Evolutionary conservation across 2,329 filamentous ascomycete genomes (phyloP), one percentile per base, ranked within the genome.

Genomic region (Pyrenochaeta sp.): DNA sequence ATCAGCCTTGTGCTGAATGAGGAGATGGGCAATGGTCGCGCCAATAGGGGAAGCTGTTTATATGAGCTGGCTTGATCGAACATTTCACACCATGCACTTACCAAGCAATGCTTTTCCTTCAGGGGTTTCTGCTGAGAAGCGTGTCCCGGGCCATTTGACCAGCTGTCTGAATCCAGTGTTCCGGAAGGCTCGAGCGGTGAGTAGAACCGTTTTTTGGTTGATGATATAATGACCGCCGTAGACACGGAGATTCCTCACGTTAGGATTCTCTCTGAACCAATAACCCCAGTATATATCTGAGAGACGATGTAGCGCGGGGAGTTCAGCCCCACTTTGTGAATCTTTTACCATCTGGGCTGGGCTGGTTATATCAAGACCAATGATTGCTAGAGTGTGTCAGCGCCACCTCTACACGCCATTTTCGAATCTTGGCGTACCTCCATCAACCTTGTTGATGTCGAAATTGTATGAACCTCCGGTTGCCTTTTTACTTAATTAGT

Each of bases 201-300:
- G 35, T 1, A 36, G 20, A 11, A 35, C 26, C 2, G 60, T 63
- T 0, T 51, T 41, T 0, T 43, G 28, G 11, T 65, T 62, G 10
- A 51, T 20, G 10, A 63, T 26, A 2, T 47, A 29, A 6, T 54
- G 13, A 6, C 46, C 52, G 15, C 27, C 48, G 17, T 62, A 62
- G 13, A 55, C 35, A 3, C 42, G 46, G 7, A 62, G 41, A 7
- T 55, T 61, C n/a, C 40, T 52, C 23, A 63, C 4, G 18, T 61
- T 32, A 0, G 28, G 21, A 13, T 62, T 60, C 2, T 48, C 41
- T 2, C 44, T 42, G 11, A 34, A n/a, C 55, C 60, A 65, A 23
- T 48, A 54, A 3, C 35, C 48, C 61, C 60, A 65, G 21, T 59
- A 45, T 15, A 64, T 21, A 8, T 65, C 61, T 1, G 61, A 58